These are phyloP conservation scores for Diaporthe capsici DNA, from an alignment of 2,329 filamentous ascomycete genomes.

Conservation along the genomic window DNA sequence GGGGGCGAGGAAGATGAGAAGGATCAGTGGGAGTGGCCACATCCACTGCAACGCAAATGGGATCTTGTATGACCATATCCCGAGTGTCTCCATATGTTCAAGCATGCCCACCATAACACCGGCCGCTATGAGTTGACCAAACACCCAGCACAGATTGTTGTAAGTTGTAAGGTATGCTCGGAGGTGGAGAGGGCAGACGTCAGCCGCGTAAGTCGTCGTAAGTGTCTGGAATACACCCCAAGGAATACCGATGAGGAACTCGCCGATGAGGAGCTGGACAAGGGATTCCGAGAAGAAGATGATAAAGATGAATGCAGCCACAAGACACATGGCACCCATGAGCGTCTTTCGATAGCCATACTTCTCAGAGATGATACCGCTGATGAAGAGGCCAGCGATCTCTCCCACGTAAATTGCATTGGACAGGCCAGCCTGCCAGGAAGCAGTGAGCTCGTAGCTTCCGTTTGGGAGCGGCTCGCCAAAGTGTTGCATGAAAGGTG, in stretches of 20 bases:
- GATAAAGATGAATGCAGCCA: slow-evolving; percentile 65
- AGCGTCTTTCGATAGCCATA: slow-evolving; percentile 66
- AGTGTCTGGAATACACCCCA: slow-evolving; percentile 68
- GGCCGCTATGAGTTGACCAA: slow-evolving; percentile 66
- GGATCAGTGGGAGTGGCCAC: slow-evolving; percentile 55
- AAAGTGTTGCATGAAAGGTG: slow-evolving; percentile 60
- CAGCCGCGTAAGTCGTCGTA: slow-evolving; percentile 67
- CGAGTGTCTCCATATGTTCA: slow-evolving; percentile 2
- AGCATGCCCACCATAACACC: slow-evolving; percentile 55
- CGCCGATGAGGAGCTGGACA: slow-evolving; percentile 61
- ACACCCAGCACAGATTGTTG: slow-evolving; percentile 71
- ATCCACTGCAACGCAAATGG: slow-evolving; percentile 61
- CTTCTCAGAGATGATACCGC: slow-evolving; percentile 66
- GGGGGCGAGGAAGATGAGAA: slow-evolving; percentile 48
- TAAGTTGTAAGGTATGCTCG: slow-evolving; percentile 68
- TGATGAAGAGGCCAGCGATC: slow-evolving; percentile 68
- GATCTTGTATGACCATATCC: slow-evolving; percentile 59
- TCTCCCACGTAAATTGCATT: slow-evolving; percentile 68
- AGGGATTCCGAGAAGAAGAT: slow-evolving; percentile 66
- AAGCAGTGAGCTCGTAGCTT: slow-evolving; percentile 50
- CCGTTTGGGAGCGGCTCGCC: slow-evolving; percentile 51
- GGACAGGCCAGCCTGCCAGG: slow-evolving; percentile 70
- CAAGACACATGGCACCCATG: slow-evolving; percentile 58
- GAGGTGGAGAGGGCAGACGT: slow-evolving; percentile 63
- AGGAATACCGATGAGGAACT: slow-evolving; percentile 62